Conservation (phyloP, 441 rosid genomes). For the Raphanus hybrid region DNA sequence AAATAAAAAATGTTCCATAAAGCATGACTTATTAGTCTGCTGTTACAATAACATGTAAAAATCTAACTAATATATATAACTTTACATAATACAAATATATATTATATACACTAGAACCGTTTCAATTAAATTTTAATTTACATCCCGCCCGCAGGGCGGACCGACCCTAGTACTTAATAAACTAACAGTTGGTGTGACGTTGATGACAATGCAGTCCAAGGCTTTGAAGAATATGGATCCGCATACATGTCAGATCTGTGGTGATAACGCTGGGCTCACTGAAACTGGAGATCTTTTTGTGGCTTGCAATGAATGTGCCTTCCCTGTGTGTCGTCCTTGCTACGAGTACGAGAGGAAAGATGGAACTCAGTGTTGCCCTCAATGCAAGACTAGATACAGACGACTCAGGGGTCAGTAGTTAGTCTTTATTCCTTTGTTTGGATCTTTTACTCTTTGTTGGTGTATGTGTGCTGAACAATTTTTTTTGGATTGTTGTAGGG, state of each 20-base stretch:
- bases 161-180: too few relatives aligned
- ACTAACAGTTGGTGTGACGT: slow-evolving; percentile 35
- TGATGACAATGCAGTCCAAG: slow-evolving; percentile 67
- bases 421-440: neutral
- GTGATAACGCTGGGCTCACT: slow-evolving; percentile 72
- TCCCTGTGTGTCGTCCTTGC: slow-evolving; percentile 95
- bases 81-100: too few relatives aligned
- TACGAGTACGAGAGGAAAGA: slow-evolving; percentile 96
- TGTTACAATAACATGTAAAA: too few relatives aligned
- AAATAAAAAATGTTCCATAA: too few relatives aligned
- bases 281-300: slow-evolving; percentile 76
- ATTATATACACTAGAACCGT: too few relatives aligned
- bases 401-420: slow-evolving; percentile 76
- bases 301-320: slow-evolving; percentile 96
- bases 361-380: slow-evolving; percentile 92
- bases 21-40: too few relatives aligned
- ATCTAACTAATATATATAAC: too few relatives aligned
- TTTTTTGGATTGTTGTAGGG: slow-evolving; percentile 52
- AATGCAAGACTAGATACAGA: slow-evolving; percentile 92
- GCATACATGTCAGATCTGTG: slow-evolving; percentile 91
- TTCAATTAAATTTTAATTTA: too few relatives aligned
- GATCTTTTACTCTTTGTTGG: slow-evolving; percentile 5
- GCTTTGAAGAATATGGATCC: slow-evolving; percentile 70
- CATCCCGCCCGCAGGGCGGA: too few relatives aligned
- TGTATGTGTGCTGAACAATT: slow-evolving; percentile 6